Base-by-base conservation (phyloP, 1,284 basidiomycete species). In the Puccinia hordei region DNA sequence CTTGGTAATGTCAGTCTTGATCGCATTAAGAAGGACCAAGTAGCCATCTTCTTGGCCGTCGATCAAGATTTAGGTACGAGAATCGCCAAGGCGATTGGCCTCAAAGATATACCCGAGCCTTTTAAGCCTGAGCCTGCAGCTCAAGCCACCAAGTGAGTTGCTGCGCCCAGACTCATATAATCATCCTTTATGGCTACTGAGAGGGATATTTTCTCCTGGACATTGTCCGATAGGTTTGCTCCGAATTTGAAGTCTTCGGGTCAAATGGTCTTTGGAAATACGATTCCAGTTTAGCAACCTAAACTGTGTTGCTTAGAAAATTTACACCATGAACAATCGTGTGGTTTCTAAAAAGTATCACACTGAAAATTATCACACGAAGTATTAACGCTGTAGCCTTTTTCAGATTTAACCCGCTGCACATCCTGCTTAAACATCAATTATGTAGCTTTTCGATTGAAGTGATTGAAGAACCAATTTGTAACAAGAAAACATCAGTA, bases 21-120 rank as follows among this genome's bases (percentile, higher is more conserved):
- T 22, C 30, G 71, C 0, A 73, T 73, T 35, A 73, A 80, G 63
- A 53, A 61, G 41, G 78, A 73, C 22, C 81, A 93, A 91, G 81
- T 94, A 59, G 89, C 91, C 57, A 92, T 93, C 81, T 95, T 91
- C 88, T 90, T 92, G 68, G 90, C 90, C 79, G 90, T 95, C 81
- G 89, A 91, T 85, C 90, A 92, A 84, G 88, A 87, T 38, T 87
- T 95, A 55, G 90, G 90, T 5, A 89, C 91, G 85, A 89, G 91
- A 81, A 88, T 96, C 83, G 92, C 92, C 33, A 89, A 89, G 84
- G 91, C 89, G 1, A 89, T 94, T 71, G 90, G 90, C 71, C 87
- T 89, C 75, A 80, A 80, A 51, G 86, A 89, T 2, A 84, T 87
- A 4, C 91, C 90, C 38, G 83, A 86, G 81, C 91, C 91, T 22